These are phyloP conservation scores for Aureobasidium sp. DNA, from an alignment of 2,329 filamentous ascomycete genomes.

Conservation along the genomic window DNA sequence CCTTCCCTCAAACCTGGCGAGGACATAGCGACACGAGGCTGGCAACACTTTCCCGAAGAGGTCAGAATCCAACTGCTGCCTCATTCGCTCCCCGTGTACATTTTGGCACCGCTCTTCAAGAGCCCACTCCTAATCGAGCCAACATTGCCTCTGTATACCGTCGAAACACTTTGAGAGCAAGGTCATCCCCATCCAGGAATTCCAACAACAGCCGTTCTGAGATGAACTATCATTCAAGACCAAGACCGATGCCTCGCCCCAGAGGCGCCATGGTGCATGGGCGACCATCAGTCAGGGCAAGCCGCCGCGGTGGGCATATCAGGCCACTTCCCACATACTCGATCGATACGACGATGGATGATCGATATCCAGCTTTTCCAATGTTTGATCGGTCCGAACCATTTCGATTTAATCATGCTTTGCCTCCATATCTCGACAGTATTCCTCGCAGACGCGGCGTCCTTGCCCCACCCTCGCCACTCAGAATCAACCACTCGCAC, in stretches of 20 bases:
- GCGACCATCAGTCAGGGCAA: background rate
- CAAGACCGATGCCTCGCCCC: slow-evolving; percentile 5
- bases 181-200: background rate
- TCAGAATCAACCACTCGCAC: background rate
- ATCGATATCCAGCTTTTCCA: slow-evolving; percentile 2
- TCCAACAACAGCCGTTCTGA: background rate
- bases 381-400: background rate
- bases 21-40: background rate
- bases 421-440: background rate
- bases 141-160: slow-evolving; percentile 10
- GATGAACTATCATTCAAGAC: background rate
- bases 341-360: background rate
- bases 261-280: slow-evolving; percentile 17
- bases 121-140: background rate
- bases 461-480: background rate
- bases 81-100: slow-evolving; percentile 2
- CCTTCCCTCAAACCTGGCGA: background rate
- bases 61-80: slow-evolving; percentile 4
- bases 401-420: background rate
- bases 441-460: background rate
- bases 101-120: slow-evolving; percentile 20
- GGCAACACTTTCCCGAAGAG: background rate
- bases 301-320: background rate
- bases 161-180: slow-evolving; percentile 14
- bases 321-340: background rate